Evolutionary conservation across 2,329 filamentous ascomycete genomes (phyloP).

Genomic region (Raffaelea albimanens): DNA sequence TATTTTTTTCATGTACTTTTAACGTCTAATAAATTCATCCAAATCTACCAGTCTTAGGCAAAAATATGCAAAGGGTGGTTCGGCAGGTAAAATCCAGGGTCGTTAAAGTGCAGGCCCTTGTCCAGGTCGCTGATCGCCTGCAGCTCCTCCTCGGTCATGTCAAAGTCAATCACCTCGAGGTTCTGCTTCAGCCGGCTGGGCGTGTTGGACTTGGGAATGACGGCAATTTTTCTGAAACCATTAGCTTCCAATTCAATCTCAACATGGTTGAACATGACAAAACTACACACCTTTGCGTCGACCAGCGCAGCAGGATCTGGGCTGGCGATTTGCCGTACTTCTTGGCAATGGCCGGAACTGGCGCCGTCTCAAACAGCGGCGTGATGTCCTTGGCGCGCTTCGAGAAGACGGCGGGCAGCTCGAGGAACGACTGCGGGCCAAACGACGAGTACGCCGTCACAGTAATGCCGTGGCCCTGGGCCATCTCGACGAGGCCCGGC

Average conservation of each 20-base stretch:
- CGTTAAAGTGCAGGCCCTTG: constrained; percentile 48
- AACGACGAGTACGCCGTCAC: constrained; percentile 82
- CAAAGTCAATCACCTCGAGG: constrained; percentile 45
- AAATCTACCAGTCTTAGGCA: constrained; percentile 6
- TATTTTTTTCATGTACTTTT: neutral
- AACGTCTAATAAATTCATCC: neutral
- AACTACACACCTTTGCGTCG: constrained; percentile 68
- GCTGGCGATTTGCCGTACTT: constrained; percentile 65
- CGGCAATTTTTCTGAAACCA: too few relatives aligned
- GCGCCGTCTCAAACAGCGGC: neutral
- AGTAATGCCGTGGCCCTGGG: constrained; percentile 58
- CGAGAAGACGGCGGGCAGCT: constrained; percentile 2
- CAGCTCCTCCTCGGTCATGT: constrained; percentile 44
- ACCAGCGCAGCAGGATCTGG: constrained; percentile 78
- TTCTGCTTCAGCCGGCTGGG: constrained; percentile 40
- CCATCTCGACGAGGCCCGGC: constrained; percentile 58
- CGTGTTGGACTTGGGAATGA: constrained; percentile 63
- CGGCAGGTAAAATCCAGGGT: constrained; percentile 26
- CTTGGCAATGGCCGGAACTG: constrained; percentile 55
- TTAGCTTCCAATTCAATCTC: too few relatives aligned
- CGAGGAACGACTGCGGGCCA: constrained; percentile 39
- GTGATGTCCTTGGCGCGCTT: neutral
- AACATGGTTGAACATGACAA: too few relatives aligned
- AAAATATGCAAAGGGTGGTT: constrained; percentile 9
- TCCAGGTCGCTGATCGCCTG: constrained; percentile 44